Percentiles rank a stretch among this genome's conserved stretches.
Conservation (phyloP, 2,329 filamentous ascomycete genomes). For the Pestalotiopsis fici region DNA sequence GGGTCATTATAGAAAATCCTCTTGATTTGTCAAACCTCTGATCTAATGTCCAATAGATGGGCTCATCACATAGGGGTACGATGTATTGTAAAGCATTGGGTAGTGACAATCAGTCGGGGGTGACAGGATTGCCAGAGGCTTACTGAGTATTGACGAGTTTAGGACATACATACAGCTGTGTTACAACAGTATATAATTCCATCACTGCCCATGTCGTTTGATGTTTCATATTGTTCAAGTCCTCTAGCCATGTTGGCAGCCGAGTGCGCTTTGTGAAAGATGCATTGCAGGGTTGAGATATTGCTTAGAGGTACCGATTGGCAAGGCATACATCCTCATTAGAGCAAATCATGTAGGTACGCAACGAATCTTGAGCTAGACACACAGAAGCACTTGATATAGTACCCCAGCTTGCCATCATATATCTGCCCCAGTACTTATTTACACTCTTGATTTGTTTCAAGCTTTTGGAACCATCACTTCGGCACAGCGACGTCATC, state of each 20-base stretch:
- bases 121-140: neutral
- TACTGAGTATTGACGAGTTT: neutral
- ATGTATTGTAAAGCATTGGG: slow-evolving; percentile 3
- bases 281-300: no score
- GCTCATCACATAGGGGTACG: neutral
- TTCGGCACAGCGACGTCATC: slow-evolving; percentile 12
- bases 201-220: neutral
- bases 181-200: neutral
- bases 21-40: neutral
- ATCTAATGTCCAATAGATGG: neutral
- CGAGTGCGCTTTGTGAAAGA: neutral
- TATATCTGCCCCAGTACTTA: no score
- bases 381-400: no score
- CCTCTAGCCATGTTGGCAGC: neutral
- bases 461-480: no score
- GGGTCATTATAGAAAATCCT: neutral
- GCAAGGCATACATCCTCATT: no score
- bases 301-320: no score
- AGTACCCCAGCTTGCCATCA: no score
- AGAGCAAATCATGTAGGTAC: no score
- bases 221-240: neutral
- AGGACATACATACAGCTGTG: neutral
- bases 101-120: neutral
- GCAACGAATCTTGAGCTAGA: no score
- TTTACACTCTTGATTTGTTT: no score